These are phyloP conservation scores for Ceratobasidium sp. DNA, from an alignment of 1,284 basidiomycete genomes.

Conservation along the genomic window DNA sequence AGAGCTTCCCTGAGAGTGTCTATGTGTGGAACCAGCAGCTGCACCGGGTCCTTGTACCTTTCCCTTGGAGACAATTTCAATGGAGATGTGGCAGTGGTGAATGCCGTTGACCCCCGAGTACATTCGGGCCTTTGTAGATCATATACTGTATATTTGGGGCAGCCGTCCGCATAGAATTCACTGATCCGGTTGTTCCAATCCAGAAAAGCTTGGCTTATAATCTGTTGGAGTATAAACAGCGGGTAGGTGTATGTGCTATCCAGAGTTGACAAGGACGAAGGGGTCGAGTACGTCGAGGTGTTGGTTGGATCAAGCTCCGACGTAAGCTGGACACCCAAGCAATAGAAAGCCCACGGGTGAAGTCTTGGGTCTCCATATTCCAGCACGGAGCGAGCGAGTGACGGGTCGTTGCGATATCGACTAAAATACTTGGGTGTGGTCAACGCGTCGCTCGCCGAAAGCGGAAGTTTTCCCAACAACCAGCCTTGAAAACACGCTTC, in stretches of 20 bases:
- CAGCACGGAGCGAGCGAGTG: constrained; percentile 17
- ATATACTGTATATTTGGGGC: neutral
- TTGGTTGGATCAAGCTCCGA: constrained; percentile 7
- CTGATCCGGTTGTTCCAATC: constrained; percentile 17
- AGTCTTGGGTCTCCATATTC: constrained; percentile 16
- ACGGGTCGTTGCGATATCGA: constrained; percentile 18
- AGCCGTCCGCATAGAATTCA: constrained; percentile 13
- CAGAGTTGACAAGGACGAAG: neutral
- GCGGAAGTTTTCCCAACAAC: constrained; percentile 2
- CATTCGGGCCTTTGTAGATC: neutral
- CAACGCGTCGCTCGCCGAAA: constrained; percentile 9
- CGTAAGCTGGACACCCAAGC: constrained; percentile 11
- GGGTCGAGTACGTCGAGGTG: neutral
- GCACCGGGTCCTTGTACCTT: constrained; percentile 5
- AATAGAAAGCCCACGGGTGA: constrained; percentile 38
- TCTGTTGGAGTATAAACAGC: constrained; percentile 14
- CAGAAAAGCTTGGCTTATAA: constrained; percentile 4
- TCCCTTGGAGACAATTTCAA: constrained; percentile 1
- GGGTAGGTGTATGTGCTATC: constrained; percentile 11
- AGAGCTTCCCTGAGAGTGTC: constrained; percentile 9
- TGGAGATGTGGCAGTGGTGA: constrained; percentile 16
- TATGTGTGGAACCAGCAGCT: constrained; percentile 10
- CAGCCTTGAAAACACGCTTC: constrained; percentile 22
- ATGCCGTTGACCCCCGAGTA: neutral
- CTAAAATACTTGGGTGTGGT: constrained; percentile 3